Percentiles rank a stretch among this genome's conserved stretches.
Conservation (phyloP, 2,329 filamentous ascomycete genomes). For the Alternaria brassicae region DNA sequence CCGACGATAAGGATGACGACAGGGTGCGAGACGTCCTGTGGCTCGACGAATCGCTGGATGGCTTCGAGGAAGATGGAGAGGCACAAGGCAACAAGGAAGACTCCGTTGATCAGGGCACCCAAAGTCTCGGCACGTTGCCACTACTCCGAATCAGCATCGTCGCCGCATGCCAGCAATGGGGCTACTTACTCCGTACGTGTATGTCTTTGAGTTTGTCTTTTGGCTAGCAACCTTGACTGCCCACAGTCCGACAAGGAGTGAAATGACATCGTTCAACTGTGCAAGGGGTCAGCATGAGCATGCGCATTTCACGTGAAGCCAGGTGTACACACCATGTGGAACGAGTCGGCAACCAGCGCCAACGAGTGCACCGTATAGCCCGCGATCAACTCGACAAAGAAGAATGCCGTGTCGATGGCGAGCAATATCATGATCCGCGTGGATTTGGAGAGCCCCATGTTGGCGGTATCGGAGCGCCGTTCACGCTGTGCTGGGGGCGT, state of each 20-base stretch:
- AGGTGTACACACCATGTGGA: slow-evolving; percentile 80
- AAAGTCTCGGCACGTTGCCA: slow-evolving; percentile 98
- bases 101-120: slow-evolving; percentile 94
- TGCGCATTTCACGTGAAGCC: not conserved
- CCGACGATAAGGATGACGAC: slow-evolving; percentile 90
- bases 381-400: slow-evolving; percentile 83
- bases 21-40: slow-evolving; percentile 84
- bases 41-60: slow-evolving; percentile 88
- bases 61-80: slow-evolving; percentile 96
- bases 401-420: slow-evolving; percentile 87
- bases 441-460: slow-evolving; percentile 89
- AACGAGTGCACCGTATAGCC: slow-evolving; percentile 88
- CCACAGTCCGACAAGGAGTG: slow-evolving; percentile 90
- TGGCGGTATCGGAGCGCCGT: slow-evolving; percentile 22
- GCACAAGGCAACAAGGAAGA: slow-evolving; percentile 95
- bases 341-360: slow-evolving; percentile 93
- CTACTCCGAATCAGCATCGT: slow-evolving; percentile 54
- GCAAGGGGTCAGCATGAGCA: slow-evolving; percentile 19
- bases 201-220: slow-evolving; percentile 81
- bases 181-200: slow-evolving; percentile 84
- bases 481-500: not conserved
- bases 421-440: slow-evolving; percentile 93
- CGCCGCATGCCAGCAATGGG: not conserved
- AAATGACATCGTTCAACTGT: slow-evolving; percentile 95
- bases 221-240: slow-evolving; percentile 88